Evolutionary conservation across 805 yeast genomes (phyloP).

Genomic region (Spathaspora sp.): DNA sequence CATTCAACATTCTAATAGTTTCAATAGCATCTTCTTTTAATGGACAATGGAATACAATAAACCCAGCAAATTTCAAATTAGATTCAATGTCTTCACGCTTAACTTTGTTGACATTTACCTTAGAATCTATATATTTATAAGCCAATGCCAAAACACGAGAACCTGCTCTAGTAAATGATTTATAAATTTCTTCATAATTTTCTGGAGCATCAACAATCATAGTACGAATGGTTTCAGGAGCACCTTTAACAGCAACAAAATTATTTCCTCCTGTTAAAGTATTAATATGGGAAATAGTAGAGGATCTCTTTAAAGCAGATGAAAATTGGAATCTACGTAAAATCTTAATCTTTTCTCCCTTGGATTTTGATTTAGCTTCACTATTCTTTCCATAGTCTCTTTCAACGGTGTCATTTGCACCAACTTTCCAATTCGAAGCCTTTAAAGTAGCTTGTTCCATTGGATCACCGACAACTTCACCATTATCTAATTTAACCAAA

Average conservation of each 20-base stretch:
- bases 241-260: constrained; percentile 91
- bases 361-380: constrained; percentile 11
- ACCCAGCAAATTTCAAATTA: constrained; percentile 78
- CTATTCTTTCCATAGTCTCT: constrained; percentile 23
- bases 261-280: constrained; percentile 38
- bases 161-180: constrained; percentile 90
- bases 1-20: constrained; percentile 87
- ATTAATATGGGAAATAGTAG: constrained; percentile 67
- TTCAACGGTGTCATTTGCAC: constrained; percentile 66
- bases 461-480: constrained; percentile 98
- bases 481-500: constrained; percentile 88
- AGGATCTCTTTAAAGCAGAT: constrained; percentile 90
- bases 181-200: constrained; percentile 79
- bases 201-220: constrained; percentile 72
- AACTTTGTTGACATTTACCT: constrained; percentile 49
- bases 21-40: constrained; percentile 90
- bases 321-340: constrained; percentile 96
- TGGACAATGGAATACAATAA: constrained; percentile 96
- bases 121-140: constrained; percentile 63
- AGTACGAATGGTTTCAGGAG: constrained; percentile 88
- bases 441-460: constrained; percentile 96
- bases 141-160: constrained; percentile 96
- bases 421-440: constrained; percentile 83
- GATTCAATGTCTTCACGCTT: constrained; percentile 76
- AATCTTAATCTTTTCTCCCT: constrained; percentile 56